Base-by-base conservation (phyloP, 2,329 filamentous ascomycete genomes). In the Trichophyton equinum region DNA sequence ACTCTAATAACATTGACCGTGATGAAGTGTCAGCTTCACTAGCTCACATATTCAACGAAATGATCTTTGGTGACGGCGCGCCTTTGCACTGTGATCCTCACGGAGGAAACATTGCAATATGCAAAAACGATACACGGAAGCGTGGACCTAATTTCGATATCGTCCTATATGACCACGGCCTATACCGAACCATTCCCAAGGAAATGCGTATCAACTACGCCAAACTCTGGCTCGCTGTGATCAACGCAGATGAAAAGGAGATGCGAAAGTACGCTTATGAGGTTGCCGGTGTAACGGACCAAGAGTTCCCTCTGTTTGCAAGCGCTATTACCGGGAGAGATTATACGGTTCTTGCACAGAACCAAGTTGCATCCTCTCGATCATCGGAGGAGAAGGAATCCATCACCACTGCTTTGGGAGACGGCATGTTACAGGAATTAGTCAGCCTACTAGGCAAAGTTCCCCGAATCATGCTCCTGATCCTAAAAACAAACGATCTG, bases 21-120 rank as follows among this genome's bases (percentile, higher is more conserved):
- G 94, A 97, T 70, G 92, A 97, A 74, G 94, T 99, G 4, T 95
- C 91, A 0, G 91, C 92, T 1, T 88, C 91, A 0, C 79, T 99
- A 3, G 87, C 94, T 0, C 85, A 86, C 62, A 90, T 99, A 62
- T 99, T 99, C 81, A 99, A 99, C 78, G 91, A 97, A 72, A 99
- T 99, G 94, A 96, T 99, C 67, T 99, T 99, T 66, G 91, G 92
- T 57, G 83, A 86, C 59, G 82, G 86, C 62, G 92, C 92, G 0
- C 91, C 94, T 0, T 77, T 99, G 44, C 94, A 99, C 76, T 99
- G 94, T 75, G 94, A 99, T 71, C 94, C 94, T 0, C 94, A 99
- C 70, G 94, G 91, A 56, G 94, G 94, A 53, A 99, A 99, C 70
- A 87, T 99, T 60, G 91, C 94, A 22, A 90, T 99, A 63, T 85